These are phyloP conservation scores for Trypanosoma boissoni DNA, from an alignment of 208 protist species.

Conservation along the genomic window DNA sequence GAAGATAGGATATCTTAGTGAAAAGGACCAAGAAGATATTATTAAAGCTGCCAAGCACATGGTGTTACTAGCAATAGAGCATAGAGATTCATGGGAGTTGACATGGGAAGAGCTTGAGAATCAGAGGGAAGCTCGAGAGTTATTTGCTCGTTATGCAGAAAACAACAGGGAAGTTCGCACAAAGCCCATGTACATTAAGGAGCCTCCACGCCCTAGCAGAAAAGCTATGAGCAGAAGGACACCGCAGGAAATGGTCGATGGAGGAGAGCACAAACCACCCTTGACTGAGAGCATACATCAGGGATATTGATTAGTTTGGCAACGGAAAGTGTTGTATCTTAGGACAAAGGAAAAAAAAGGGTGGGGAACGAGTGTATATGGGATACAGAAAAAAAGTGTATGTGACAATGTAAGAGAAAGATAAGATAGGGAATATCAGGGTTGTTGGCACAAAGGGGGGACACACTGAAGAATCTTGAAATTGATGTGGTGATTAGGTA, in stretches of 20 bases:
- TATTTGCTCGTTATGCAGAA: conserved; percentile 61
- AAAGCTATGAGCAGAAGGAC: conserved; percentile 72
- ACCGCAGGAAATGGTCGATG: conserved; percentile 66
- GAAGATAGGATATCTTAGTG: conserved; percentile 81
- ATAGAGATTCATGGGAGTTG: conserved; percentile 87
- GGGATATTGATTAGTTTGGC: conserved; percentile 41
- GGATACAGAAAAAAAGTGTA: too few species aligned
- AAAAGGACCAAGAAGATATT: conserved; percentile 86
- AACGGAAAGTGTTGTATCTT: conserved; percentile 5
- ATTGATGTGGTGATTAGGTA: neutral
- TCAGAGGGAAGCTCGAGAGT: conserved; percentile 71
- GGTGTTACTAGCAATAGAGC: conserved; percentile 84
- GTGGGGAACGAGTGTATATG: too few species aligned
- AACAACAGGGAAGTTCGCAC: conserved; percentile 68
- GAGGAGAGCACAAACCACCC: conserved; percentile 60
- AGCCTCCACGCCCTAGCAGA: conserved; percentile 77
- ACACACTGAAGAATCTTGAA: too few species aligned
- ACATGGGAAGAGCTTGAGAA: conserved; percentile 89
- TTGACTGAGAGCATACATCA: conserved; percentile 52
- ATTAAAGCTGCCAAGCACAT: conserved; percentile 90
- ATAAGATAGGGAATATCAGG: too few species aligned
- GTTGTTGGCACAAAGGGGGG: too few species aligned
- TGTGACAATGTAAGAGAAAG: too few species aligned
- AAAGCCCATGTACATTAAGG: conserved; percentile 89
- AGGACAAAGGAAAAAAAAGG: neutral